Evolutionary conservation across 257 asterid species (phyloP).

Genomic region (Rauvolfia tetraphylla): DNA sequence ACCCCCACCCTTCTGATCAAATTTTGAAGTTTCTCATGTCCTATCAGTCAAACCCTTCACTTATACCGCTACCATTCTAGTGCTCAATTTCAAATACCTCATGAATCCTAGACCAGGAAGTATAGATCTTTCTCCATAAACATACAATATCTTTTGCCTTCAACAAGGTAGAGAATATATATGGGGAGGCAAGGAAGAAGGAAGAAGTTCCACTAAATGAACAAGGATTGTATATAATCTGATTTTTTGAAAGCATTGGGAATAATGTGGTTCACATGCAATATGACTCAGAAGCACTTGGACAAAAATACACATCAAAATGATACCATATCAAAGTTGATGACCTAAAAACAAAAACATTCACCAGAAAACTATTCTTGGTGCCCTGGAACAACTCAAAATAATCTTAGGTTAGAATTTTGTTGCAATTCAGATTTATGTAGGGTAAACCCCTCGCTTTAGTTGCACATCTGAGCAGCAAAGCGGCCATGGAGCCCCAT

Average conservation of each 20-base stretch:
- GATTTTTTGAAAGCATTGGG: neutral
- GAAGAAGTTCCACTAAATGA: neutral
- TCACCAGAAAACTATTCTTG: neutral
- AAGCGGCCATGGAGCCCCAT: conserved; percentile 2
- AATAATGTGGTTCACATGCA: neutral
- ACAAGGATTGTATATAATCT: too few relatives aligned
- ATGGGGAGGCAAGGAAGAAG: neutral
- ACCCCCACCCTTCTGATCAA: neutral
- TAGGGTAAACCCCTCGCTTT: conserved; percentile 10
- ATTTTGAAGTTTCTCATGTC: neutral
- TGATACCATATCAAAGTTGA: neutral
- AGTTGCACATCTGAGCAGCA: conserved; percentile 15
- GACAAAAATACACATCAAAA: too few relatives aligned
- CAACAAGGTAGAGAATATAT: too few relatives aligned
- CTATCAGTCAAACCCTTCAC: neutral
- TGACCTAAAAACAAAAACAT: too few relatives aligned
- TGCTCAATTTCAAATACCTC: neutral
- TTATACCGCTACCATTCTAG: neutral
- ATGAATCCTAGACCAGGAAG: neutral
- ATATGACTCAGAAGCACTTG: neutral
- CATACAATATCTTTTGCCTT: too few relatives aligned
- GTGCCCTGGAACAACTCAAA: neutral
- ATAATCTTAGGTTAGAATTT: too few relatives aligned
- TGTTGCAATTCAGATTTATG: neutral
- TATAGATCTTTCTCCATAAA: too few relatives aligned